Evolutionary conservation across 768 basidiomycete species (phyloP).

Genomic region (Paxillus ammoniavirescens): DNA sequence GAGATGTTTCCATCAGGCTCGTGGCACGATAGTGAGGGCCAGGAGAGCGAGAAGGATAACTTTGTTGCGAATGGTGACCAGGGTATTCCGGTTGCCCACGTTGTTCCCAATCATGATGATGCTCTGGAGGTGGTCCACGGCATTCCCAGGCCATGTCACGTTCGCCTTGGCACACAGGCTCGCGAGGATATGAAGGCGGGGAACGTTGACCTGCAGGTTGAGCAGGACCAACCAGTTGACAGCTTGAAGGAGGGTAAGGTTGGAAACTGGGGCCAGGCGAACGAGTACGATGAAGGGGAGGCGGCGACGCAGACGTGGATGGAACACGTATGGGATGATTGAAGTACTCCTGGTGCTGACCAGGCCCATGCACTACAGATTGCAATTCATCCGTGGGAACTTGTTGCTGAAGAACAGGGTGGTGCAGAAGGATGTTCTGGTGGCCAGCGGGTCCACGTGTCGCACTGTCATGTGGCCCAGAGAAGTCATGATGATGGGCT

Average conservation of each 20-base stretch:
- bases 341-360: slow-evolving; percentile 59
- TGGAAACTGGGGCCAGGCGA: slow-evolving; percentile 50
- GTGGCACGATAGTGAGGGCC: slow-evolving; percentile 36
- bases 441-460: slow-evolving; percentile 56
- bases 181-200: slow-evolving; percentile 56
- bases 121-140: slow-evolving; percentile 41
- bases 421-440: slow-evolving; percentile 61
- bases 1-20: slow-evolving; percentile 61
- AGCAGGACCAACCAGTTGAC: slow-evolving; percentile 51
- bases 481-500: slow-evolving; percentile 54
- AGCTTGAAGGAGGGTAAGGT: slow-evolving; percentile 43
- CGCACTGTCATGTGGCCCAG: slow-evolving; percentile 41
- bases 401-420: slow-evolving; percentile 62
- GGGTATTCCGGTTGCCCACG: slow-evolving; percentile 42
- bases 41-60: slow-evolving; percentile 35
- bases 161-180: slow-evolving; percentile 45
- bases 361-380: slow-evolving; percentile 35
- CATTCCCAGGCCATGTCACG: slow-evolving; percentile 62
- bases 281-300: slow-evolving; percentile 48
- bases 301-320: slow-evolving; percentile 62
- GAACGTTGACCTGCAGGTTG: slow-evolving; percentile 58
- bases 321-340: slow-evolving; percentile 49
- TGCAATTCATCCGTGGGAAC: slow-evolving; percentile 51
- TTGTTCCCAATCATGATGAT: slow-evolving; percentile 54
- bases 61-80: slow-evolving; percentile 29